Percentiles rank a stretch among this genome's conserved stretches.
phyloP scores from a whole-genome alignment of 2,329 filamentous ascomycete genomes.

The Apiospora arundinis region DNA sequence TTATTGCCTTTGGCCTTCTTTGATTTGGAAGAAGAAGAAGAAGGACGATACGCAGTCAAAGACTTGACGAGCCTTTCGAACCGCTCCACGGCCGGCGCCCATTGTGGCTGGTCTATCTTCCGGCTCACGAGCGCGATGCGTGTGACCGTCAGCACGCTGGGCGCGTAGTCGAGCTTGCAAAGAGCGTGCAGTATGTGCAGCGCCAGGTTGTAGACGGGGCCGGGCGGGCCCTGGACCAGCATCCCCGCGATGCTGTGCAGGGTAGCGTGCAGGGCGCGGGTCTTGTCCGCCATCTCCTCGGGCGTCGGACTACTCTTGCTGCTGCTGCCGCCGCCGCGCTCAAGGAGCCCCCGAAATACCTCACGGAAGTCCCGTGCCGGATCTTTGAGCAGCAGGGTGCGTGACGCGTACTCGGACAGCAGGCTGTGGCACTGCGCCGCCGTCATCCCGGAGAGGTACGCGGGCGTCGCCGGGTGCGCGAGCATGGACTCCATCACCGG shows the following conservation, averaged over 20 bases:
- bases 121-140: slow-evolving; percentile 30
- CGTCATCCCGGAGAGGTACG: slow-evolving; percentile 15
- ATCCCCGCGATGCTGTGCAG: slow-evolving; percentile 43
- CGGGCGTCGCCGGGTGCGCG: not conserved
- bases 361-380: not conserved
- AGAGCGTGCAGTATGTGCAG: slow-evolving; percentile 45
- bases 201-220: slow-evolving; percentile 31
- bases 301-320: not conserved
- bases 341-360: not conserved
- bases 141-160: slow-evolving; percentile 44
- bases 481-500: not conserved
- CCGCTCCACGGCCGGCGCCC: slow-evolving; percentile 28
- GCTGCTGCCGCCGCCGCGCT: not conserved
- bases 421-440: not conserved
- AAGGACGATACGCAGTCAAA: not conserved
- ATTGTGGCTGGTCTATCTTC: slow-evolving; percentile 28
- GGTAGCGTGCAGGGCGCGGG: slow-evolving; percentile 32
- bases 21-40: not conserved
- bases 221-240: slow-evolving; percentile 29
- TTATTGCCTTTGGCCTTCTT: not conserved
- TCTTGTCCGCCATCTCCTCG: slow-evolving; percentile 28
- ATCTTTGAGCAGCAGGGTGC: not conserved
- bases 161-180: slow-evolving; percentile 40
- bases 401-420: not conserved
- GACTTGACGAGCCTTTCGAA: slow-evolving; percentile 28